Evolutionary conservation across 1,284 basidiomycete genomes (phyloP).

Genomic region (Marasmius tenuissimus): DNA sequence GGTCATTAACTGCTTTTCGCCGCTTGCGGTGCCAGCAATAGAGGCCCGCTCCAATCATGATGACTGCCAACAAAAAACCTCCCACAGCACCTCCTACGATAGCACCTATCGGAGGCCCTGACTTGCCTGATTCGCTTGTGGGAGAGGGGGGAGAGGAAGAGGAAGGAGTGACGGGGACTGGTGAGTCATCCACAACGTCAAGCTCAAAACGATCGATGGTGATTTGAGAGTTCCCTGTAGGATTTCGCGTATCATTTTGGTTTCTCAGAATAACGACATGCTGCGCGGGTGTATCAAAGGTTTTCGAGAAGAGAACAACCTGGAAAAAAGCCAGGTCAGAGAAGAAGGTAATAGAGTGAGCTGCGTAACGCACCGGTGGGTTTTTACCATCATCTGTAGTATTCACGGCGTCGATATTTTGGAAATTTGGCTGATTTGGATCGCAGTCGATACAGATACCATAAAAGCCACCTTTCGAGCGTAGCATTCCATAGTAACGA

Average conservation of each 20-base stretch:
- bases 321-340: background rate
- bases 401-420: slow-evolving; percentile 24
- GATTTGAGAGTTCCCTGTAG: slow-evolving; percentile 26
- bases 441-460: slow-evolving; percentile 30
- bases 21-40: background rate
- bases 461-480: slow-evolving; percentile 16
- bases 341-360: too few relatives aligned
- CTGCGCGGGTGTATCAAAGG: background rate
- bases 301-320: background rate
- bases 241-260: background rate
- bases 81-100: slow-evolving; percentile 9
- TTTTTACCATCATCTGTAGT: slow-evolving; percentile 24
- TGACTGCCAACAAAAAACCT: background rate
- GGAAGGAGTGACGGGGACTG: background rate
- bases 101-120: slow-evolving; percentile 1
- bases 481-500: slow-evolving; percentile 27
- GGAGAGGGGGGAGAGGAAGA: too few relatives aligned
- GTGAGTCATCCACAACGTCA: slow-evolving; percentile 15
- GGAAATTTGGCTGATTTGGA: slow-evolving; percentile 21
- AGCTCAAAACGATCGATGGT: slow-evolving; percentile 28
- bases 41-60: background rate
- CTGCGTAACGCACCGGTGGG: slow-evolving; percentile 20
- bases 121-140: background rate
- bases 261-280: background rate
- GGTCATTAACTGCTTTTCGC: background rate